Conservation (phyloP, 345 rosid genomes). For the Salix brachista region DNA sequence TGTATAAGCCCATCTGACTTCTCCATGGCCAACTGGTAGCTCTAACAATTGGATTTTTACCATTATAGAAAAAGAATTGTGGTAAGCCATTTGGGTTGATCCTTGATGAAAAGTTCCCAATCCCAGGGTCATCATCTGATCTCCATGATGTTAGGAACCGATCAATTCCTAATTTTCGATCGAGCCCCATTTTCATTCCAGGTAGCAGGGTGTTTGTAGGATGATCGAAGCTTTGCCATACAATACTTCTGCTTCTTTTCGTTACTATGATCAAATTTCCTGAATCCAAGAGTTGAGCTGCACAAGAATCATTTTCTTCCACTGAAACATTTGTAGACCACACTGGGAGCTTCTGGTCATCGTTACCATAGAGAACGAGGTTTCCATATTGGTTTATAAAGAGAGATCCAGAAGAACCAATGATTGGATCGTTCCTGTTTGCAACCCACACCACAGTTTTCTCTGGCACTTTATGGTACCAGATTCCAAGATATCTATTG, state of each 20-base stretch:
- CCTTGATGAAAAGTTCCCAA: neutral
- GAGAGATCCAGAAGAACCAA: neutral
- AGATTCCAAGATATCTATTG: neutral
- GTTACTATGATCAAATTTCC: conserved; percentile 3
- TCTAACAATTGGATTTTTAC: neutral
- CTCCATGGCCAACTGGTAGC: neutral
- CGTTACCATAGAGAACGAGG: neutral
- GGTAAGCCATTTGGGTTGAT: neutral
- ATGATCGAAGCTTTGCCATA: too few species aligned
- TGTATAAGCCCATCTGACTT: neutral
- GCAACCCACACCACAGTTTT: conserved; percentile 13
- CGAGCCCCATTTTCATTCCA: neutral
- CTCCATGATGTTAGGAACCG: neutral
- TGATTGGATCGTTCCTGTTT: conserved; percentile 5
- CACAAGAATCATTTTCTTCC: too few species aligned
- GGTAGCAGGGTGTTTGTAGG: neutral
- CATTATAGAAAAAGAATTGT: neutral
- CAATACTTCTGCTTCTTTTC: neutral
- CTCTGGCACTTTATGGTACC: neutral
- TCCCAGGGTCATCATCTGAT: neutral
- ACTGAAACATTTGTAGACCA: conserved; percentile 7
- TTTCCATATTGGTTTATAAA: neutral
- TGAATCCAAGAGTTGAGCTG: conserved; percentile 6
- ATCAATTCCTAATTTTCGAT: too few species aligned
- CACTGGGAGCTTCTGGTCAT: neutral